Percentiles rank a stretch among this genome's conserved stretches.
phyloP scores from a whole-genome alignment of 2,329 filamentous ascomycete species.

The Aspergillus bombycis region DNA sequence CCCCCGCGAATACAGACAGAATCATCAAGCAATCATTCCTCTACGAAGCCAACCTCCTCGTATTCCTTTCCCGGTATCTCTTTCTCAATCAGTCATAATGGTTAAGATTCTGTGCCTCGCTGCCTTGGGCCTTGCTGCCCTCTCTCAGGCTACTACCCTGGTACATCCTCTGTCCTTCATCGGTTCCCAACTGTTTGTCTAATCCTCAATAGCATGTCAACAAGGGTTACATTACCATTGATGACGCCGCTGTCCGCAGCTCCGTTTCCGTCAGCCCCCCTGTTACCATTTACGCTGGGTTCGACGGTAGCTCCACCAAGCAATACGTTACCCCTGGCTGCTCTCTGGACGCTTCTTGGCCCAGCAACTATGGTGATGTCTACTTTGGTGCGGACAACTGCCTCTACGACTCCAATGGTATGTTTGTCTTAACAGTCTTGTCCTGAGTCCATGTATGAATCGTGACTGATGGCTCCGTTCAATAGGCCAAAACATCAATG shows the following conservation, averaged over 20 bases:
- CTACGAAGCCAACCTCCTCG: not conserved
- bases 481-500: not conserved
- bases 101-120: not conserved
- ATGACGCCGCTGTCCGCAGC: not conserved
- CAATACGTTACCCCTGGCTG: not conserved
- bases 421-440: rapidly evolving
- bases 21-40: not conserved
- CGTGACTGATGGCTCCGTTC: not conserved
- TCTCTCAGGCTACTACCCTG: not conserved
- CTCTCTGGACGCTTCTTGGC: not conserved
- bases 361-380: not conserved
- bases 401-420: not conserved
- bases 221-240: not conserved
- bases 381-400: not conserved
- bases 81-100: not conserved
- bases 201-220: not conserved
- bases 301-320: not conserved
- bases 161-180: not conserved
- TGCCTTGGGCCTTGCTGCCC: not conserved
- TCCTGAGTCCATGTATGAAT: not conserved
- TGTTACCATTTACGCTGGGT: constrained; percentile 5
- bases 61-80: not conserved
- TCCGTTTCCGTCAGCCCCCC: not conserved
- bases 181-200: not conserved
- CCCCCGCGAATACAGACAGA: not conserved